A percentile compares a stretch with the other conserved stretches of the same genome.
These are phyloP conservation scores for Ramaria sp. DNA, from an alignment of 768 basidiomycete genomes.

Conservation along the genomic window DNA sequence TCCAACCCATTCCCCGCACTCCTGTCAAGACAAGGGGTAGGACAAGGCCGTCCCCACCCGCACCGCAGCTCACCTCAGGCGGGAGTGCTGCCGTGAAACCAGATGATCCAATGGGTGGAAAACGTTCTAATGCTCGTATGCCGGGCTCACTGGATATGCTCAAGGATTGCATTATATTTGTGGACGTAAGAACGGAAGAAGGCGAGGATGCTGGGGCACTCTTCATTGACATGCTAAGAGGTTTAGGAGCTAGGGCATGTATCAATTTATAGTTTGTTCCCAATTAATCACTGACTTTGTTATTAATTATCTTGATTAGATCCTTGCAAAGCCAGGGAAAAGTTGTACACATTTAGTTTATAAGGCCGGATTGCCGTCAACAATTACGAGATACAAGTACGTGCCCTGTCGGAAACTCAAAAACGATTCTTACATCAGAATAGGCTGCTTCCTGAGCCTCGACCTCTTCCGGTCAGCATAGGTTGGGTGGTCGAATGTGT, in stretches of 20 bases:
- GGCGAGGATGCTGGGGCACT: conserved; percentile 73
- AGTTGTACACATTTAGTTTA: conserved; percentile 78
- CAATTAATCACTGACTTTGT: neutral
- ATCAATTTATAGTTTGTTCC: neutral
- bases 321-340: conserved; percentile 54
- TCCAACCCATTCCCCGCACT: neutral
- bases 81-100: neutral
- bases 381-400: conserved; percentile 60
- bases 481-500: conserved; percentile 86
- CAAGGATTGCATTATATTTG: conserved; percentile 68
- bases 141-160: conserved; percentile 38
- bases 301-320: conserved; percentile 24
- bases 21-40: conserved; percentile 11
- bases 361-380: conserved; percentile 72
- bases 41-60: conserved; percentile 8
- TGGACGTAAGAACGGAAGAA: conserved; percentile 65
- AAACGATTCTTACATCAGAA: neutral
- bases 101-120: neutral
- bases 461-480: conserved; percentile 71
- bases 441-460: conserved; percentile 53
- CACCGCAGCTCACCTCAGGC: neutral
- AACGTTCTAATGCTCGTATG: conserved; percentile 10
- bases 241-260: conserved; percentile 70
- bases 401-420: conserved; percentile 13
- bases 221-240: conserved; percentile 75